phyloP scores from a whole-genome alignment of 1,284 basidiomycete genomes.

The Ustilago nuda region DNA sequence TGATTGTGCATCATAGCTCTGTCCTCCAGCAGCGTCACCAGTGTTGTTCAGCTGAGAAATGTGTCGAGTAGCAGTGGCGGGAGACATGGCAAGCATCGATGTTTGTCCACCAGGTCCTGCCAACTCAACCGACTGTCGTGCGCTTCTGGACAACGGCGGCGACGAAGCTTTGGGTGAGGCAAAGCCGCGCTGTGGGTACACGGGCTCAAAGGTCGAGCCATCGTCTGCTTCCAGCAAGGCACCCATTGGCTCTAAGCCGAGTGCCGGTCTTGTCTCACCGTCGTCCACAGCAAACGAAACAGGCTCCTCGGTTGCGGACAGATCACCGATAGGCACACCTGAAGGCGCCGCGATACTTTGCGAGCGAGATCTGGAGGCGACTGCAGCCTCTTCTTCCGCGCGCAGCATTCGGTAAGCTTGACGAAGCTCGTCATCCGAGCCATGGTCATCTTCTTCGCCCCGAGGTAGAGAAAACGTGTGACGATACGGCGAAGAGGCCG shows the following conservation, averaged over 20 bases:
- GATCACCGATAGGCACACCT: background rate
- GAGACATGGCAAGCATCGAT: conserved; percentile 6
- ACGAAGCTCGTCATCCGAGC: conserved; percentile 34
- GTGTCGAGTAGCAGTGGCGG: background rate
- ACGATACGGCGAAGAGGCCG: background rate
- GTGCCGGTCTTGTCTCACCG: background rate
- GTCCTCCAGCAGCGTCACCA: background rate
- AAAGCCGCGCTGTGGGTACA: conserved; percentile 16
- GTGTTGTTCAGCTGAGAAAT: background rate
- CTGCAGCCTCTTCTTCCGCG: conserved; percentile 21
- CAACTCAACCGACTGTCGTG: conserved; percentile 26
- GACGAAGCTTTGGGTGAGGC: background rate
- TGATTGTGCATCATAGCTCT: background rate
- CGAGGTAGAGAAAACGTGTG: background rate
- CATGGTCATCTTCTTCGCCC: conserved; percentile 31
- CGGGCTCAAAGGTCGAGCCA: conserved; percentile 29
- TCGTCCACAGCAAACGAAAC: background rate
- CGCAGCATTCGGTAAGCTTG: conserved; percentile 33
- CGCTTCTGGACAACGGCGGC: conserved; percentile 23
- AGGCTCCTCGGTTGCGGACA: background rate
- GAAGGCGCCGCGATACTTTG: background rate
- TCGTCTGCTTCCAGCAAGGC: conserved; percentile 37
- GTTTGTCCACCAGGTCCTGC: background rate
- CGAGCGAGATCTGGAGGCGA: background rate
- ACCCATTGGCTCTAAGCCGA: conserved; percentile 5